phyloP scores from a whole-genome alignment of 306 rosid genomes.

The Casuarina equisetifolia region DNA sequence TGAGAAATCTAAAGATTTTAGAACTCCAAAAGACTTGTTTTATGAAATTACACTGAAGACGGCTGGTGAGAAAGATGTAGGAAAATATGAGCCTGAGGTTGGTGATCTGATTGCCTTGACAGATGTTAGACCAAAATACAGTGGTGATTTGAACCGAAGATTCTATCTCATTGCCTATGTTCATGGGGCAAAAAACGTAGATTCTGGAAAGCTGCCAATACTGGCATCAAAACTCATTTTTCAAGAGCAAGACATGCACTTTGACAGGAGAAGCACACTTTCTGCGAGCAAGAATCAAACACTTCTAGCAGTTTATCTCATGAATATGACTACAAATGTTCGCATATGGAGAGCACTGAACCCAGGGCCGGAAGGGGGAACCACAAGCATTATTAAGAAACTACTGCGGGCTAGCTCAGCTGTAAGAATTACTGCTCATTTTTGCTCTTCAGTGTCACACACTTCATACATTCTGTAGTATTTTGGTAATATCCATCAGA shows the following conservation, averaged over 20 bases:
- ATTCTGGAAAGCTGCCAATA: background rate
- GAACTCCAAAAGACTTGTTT: background rate
- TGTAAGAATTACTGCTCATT: too few relatives aligned
- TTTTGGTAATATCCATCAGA: too few relatives aligned
- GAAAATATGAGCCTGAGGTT: constrained; percentile 14
- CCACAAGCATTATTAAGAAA: too few relatives aligned
- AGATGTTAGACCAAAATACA: constrained; percentile 24
- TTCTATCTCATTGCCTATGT: constrained; percentile 27
- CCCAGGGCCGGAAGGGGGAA: too few relatives aligned
- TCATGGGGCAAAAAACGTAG: background rate
- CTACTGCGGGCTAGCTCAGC: too few relatives aligned
- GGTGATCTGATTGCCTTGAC: background rate
- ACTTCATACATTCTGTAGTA: too few relatives aligned
- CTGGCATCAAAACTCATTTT: constrained; percentile 21
- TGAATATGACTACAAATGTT: too few relatives aligned
- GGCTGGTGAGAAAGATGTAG: background rate
- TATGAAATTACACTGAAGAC: too few relatives aligned
- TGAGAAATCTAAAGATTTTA: background rate
- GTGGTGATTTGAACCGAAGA: constrained; percentile 22
- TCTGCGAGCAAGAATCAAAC: background rate
- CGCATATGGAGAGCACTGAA: too few relatives aligned
- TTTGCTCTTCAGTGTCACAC: too few relatives aligned
- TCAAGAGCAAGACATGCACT: background rate
- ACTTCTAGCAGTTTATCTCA: too few relatives aligned
- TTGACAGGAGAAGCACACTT: background rate